Base-by-base conservation (phyloP, 2,329 filamentous ascomycete species). In the Aureobasidium subglaciale region DNA sequence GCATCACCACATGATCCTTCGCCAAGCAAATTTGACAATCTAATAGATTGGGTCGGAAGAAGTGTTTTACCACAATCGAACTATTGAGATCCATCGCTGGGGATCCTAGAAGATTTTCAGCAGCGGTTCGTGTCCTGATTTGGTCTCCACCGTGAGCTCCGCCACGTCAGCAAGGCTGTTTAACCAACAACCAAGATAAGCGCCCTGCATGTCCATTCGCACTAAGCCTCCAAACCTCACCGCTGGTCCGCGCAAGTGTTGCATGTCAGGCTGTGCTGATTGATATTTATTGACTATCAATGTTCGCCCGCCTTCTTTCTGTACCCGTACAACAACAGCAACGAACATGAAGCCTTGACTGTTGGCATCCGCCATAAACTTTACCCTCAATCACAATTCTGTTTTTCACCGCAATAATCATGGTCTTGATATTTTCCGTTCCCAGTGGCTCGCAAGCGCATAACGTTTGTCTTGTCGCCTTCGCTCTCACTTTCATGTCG, bases 101-200 rank as follows among this genome's bases (percentile, higher is more conserved):
- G n/a, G n/a, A n/a, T n/a, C n/a, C n/a, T n/a, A n/a, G n/a, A n/a
- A n/a, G n/a, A n/a, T n/a, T n/a, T n/a, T n/a, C n/a, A n/a, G n/a
- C n/a, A n/a, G n/a, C n/a, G n/a, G n/a, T n/a, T n/a, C n/a, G n/a
- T n/a, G n/a, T n/a, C 13, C 13, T 18, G 18, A 46, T 10, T 42
- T 3, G n/a, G n/a, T n/a, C n/a, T n/a, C n/a, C n/a, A n/a, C n/a
- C n/a, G n/a, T n/a, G n/a, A 37, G 22, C 45, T 16, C n/a, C 20
- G 32, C 45, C 45, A 49, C 45, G 45, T 37, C 45, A 49, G 45
- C 45, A 49, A 37, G 45, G 45, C 45, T 49, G 9, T 3, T 7
- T 22, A 11, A n/a, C n/a, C 15, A 15, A 25, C 20, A 37, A 37
- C 27, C 8, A 18, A n/a, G 13, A 25, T 37, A 49, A 27, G 45